Conservation (phyloP, 202 grass and related monocot genomes). For the Saccharum hybrid region DNA sequence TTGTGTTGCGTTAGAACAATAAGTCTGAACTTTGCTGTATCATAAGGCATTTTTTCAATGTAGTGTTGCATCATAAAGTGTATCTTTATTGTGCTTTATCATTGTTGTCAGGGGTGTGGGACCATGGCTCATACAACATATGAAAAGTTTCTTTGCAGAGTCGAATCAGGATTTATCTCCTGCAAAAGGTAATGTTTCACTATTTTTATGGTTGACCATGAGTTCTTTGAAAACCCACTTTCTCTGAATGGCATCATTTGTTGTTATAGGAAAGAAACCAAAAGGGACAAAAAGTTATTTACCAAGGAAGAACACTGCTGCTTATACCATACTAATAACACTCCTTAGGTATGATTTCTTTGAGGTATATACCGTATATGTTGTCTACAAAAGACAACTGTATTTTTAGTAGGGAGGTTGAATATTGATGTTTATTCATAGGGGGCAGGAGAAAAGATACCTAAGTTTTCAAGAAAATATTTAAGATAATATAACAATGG, state of each 20-base stretch:
- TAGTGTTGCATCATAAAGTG: background rate
- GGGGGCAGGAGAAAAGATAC: background rate
- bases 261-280: constrained; percentile 65
- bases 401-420: background rate
- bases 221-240: background rate
- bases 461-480: constrained; percentile 10
- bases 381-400: background rate
- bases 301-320: constrained; percentile 67
- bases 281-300: constrained; percentile 56
- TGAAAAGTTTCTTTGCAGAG: constrained; percentile 67
- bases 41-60: constrained; percentile 10
- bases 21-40: background rate
- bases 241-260: constrained; percentile 6
- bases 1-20: background rate
- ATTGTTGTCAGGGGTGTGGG: constrained; percentile 68
- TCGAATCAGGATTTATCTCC: constrained; percentile 44
- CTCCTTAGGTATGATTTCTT: constrained; percentile 63
- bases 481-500: constrained; percentile 10
- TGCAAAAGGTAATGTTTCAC: constrained; percentile 26
- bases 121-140: constrained; percentile 53
- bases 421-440: constrained; percentile 23
- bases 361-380: background rate
- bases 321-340: constrained; percentile 81
- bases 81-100: constrained; percentile 3
- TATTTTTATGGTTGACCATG: constrained; percentile 5